phyloP scores from a whole-genome alignment of 2,329 filamentous ascomycete genomes.

The Penicillium sp. region DNA sequence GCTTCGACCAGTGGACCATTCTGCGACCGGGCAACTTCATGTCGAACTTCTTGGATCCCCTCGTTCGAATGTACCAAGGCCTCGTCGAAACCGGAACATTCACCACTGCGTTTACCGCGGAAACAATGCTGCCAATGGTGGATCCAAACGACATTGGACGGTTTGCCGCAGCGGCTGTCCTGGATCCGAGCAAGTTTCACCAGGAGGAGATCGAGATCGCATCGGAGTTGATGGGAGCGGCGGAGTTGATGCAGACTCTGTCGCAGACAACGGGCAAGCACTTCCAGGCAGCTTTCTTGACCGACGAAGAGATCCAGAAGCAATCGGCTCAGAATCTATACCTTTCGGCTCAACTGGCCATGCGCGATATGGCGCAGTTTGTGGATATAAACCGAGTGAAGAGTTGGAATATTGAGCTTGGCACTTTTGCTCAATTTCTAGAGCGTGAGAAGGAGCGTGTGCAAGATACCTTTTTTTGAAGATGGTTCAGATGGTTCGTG shows the following conservation, averaged over 20 bases:
- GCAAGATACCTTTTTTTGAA: conserved; percentile 14
- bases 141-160: conserved; percentile 50
- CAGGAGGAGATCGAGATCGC: conserved; percentile 43
- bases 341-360: conserved; percentile 38
- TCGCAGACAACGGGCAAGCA: conserved; percentile 33
- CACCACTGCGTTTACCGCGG: conserved; percentile 35
- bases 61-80: conserved; percentile 42
- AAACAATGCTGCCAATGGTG: conserved; percentile 44
- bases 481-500: background rate
- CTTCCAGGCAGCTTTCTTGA: conserved; percentile 40
- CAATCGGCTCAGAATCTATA: conserved; percentile 38
- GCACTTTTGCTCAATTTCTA: conserved; percentile 47
- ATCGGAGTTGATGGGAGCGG: conserved; percentile 41
- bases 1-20: conserved; percentile 49
- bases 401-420: conserved; percentile 43
- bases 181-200: conserved; percentile 44
- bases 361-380: conserved; percentile 37
- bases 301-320: conserved; percentile 44
- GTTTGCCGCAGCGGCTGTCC: conserved; percentile 47
- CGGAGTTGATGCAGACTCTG: conserved; percentile 40
- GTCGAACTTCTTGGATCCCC: conserved; percentile 50
- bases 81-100: conserved; percentile 42
- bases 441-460: conserved; percentile 38
- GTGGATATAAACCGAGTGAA: conserved; percentile 34
- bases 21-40: conserved; percentile 54